Base-by-base conservation (phyloP, 176 grass and related monocot species). In the Triticum timopheevii region DNA sequence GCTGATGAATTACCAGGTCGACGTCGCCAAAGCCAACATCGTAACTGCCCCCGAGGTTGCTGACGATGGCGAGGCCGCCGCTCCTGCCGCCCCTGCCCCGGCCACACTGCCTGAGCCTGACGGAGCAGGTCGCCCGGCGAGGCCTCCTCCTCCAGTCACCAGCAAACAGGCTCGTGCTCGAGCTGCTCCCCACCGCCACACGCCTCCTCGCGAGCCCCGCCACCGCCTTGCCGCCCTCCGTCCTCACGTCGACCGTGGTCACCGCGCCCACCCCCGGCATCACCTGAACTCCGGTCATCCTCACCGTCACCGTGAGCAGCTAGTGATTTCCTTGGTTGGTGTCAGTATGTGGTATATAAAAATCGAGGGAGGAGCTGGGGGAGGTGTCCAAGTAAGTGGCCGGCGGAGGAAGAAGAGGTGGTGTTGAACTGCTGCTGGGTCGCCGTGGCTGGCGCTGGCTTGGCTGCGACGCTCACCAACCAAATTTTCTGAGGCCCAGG, bases 21-120 rank as follows among this genome's bases (percentile, higher is more conserved):
- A 95, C 86, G 40, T 95, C 94, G 33, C 91, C 91, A n/a, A 93
- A 95, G 22, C 54, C 66, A 0, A 90, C 94, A 65, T 95, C 94
- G 86, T 95, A 95, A 17, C 86, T 82, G 1, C 94, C 94, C 2
- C 36, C 91, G 67, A 95, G 87, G 76, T 93, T 90, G 77, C 88
- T 58, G 63, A 91, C 86, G 65, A 95, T 40, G 36, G 73, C 59
- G 77, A 91, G 67, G 0, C 79, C 49, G 12, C 83, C 31, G 10
- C n/a, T 82, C 68, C 65, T 79, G 19, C 67, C 77, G 28, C 74
- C 10, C 66, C 66, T 28, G 49, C 19, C 2, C 0, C 56, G 56
- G 56, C 56, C 56, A 59, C 56, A 59, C 42, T 76, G 69, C 78
- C 82, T 58, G 69, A 68, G 61, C 76, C 81, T 66, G 22, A 38